Percentiles rank a stretch among this genome's conserved stretches.
Evolutionary conservation across 2,329 filamentous ascomycete genomes (phyloP).

Genomic region (Colletotrichum paranaense): DNA sequence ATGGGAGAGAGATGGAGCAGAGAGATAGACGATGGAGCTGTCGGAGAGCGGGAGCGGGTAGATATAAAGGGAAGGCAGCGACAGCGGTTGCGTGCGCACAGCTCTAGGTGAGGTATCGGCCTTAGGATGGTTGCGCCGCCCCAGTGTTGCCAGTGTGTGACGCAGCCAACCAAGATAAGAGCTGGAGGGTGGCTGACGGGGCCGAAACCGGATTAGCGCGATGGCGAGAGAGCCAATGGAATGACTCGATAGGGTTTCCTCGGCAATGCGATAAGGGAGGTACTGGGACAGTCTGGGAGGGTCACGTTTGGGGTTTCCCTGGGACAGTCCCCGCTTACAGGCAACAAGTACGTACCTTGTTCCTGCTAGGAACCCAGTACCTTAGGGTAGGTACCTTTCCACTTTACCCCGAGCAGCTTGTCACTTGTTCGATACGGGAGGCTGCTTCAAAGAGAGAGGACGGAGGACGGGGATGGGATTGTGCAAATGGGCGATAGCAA

Average conservation of each 20-base stretch:
- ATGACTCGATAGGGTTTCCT: conserved; percentile 41
- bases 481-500: conserved; percentile 20
- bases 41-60: conserved; percentile 36
- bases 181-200: conserved; percentile 36
- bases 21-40: conserved; percentile 39
- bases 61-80: conserved; percentile 40
- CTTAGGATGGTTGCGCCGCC: conserved; percentile 29
- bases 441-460: neutral
- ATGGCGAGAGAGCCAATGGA: conserved; percentile 38
- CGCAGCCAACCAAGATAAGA: conserved; percentile 39
- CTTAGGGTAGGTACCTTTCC: neutral
- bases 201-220: conserved; percentile 42
- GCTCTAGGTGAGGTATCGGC: conserved; percentile 33
- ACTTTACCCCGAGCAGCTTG: neutral
- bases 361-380: neutral
- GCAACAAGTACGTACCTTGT: neutral
- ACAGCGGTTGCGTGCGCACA: conserved; percentile 38
- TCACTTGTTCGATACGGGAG: conserved; percentile 14
- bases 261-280: conserved; percentile 41
- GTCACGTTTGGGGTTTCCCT: conserved; percentile 34
- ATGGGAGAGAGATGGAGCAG: conserved; percentile 43
- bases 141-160: conserved; percentile 28
- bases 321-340: neutral
- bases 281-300: neutral
- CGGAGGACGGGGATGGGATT: conserved; percentile 16